phyloP scores from a whole-genome alignment of 352 stramenopile species.

The Thraustochytrium sp. region DNA sequence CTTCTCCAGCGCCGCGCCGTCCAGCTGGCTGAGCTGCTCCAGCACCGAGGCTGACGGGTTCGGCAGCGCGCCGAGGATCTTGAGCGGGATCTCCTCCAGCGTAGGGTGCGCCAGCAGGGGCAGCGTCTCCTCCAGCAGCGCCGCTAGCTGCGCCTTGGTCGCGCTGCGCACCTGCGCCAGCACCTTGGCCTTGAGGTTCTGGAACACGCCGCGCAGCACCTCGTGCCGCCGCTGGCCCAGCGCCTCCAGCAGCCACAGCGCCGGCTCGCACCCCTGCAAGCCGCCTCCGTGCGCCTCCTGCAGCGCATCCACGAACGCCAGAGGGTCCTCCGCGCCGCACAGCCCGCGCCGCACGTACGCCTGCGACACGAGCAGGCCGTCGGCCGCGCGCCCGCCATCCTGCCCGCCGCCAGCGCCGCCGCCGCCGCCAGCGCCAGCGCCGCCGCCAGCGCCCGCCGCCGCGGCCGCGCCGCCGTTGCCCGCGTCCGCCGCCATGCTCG shows the following conservation, averaged over 20 bases:
- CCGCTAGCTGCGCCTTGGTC: not conserved
- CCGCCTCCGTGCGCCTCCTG: not conserved
- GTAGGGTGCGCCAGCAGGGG: not conserved
- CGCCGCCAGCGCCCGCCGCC: too few species aligned
- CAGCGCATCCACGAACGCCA: not conserved
- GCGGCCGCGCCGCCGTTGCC: too few species aligned
- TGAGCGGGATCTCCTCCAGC: not conserved
- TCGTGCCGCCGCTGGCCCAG: not conserved
- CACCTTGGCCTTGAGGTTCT: slow-evolving; percentile 31
- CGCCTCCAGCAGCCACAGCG: slow-evolving; percentile 12
- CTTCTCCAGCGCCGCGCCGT: not conserved
- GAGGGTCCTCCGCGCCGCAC: not conserved
- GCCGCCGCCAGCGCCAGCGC: too few species aligned
- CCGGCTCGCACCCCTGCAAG: slow-evolving; percentile 10
- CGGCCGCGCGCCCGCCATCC: too few species aligned
- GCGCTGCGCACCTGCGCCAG: not conserved
- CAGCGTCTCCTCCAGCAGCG: slow-evolving; percentile 6
- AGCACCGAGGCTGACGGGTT: not conserved
- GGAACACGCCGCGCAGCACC: not conserved
- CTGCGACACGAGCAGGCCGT: slow-evolving; percentile 13
- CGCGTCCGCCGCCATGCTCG: too few species aligned
- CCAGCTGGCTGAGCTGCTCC: slow-evolving; percentile 20
- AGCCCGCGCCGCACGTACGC: not conserved
- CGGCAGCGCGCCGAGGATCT: not conserved
- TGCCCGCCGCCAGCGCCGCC: too few species aligned